Conservation (phyloP, 2,329 filamentous ascomycete species). For the Ophiocordyceps unilateralis region DNA sequence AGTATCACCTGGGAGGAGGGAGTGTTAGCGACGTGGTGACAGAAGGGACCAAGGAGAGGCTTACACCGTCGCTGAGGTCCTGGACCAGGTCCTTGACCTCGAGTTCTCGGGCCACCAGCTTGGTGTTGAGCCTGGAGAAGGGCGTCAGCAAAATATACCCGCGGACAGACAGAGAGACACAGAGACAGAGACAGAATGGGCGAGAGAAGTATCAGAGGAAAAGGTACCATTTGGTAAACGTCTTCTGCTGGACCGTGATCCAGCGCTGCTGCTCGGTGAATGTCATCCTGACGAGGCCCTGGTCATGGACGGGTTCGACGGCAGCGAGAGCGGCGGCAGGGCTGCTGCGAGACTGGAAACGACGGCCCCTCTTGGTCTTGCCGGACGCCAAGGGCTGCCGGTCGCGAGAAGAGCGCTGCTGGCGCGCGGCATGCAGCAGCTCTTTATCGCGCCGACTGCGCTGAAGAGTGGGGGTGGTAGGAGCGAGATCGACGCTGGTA, state of each 20-base stretch:
- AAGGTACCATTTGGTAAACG: constrained; percentile 76
- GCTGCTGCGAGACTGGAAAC: constrained; percentile 15
- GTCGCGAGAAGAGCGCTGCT: constrained; percentile 25
- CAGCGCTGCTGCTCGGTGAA: constrained; percentile 48
- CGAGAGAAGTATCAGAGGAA: background rate
- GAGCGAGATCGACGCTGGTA: constrained; percentile 9
- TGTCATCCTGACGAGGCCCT: constrained; percentile 40
- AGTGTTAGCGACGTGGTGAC: background rate
- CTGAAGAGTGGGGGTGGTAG: constrained; percentile 11
- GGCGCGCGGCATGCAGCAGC: constrained; percentile 30
- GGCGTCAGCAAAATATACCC: too few relatives aligned
- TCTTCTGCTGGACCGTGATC: constrained; percentile 88
- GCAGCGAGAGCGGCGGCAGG: constrained; percentile 25
- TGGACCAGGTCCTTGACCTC: constrained; percentile 74
- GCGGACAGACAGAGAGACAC: background rate
- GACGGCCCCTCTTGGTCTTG: constrained; percentile 5
- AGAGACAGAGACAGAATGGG: background rate
- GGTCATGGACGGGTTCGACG: constrained; percentile 30
- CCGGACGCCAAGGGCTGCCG: constrained; percentile 6
- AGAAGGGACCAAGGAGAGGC: constrained; percentile 17
- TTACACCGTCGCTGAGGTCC: constrained; percentile 85
- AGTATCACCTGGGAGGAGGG: constrained; percentile 55
- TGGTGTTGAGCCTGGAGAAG: constrained; percentile 70
- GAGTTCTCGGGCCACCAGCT: constrained; percentile 62
- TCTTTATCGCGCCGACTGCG: constrained; percentile 27